A percentile compares a stretch with the other conserved stretches of the same genome.
Evolutionary conservation across 2,329 filamentous ascomycete genomes (phyloP).

Genomic region (Shiraia sp.): DNA sequence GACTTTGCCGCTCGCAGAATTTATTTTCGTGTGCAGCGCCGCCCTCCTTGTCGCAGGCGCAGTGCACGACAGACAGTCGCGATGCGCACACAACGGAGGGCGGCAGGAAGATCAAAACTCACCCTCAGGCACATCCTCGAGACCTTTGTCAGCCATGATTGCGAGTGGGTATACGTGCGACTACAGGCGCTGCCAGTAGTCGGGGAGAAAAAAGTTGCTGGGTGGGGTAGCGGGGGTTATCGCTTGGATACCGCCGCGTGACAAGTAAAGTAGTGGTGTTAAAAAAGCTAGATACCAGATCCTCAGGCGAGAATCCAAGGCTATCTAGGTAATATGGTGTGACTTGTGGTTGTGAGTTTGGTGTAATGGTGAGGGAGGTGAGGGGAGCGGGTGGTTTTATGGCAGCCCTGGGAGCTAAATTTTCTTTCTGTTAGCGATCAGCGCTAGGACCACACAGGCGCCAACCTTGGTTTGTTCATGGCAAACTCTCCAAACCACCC

Average conservation of each 20-base stretch:
- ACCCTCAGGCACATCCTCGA: conserved; percentile 97
- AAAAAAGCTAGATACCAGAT: conserved; percentile 53
- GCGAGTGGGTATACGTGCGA: conserved; percentile 61
- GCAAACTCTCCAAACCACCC: conserved; percentile 1
- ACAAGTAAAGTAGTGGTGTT: conserved; percentile 26
- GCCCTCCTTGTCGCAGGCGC: too few species aligned
- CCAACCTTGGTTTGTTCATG: too few species aligned
- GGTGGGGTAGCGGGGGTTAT: conserved; percentile 46
- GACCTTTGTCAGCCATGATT: conserved; percentile 99
- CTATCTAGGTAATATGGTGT: conserved; percentile 44
- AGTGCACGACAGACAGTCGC: conserved; percentile 12
- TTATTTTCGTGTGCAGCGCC: conserved; percentile 9
- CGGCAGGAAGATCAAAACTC: conserved; percentile 51
- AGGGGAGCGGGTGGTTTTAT: conserved; percentile 27
- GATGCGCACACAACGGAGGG: conserved; percentile 4
- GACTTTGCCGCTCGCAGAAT: conserved; percentile 5
- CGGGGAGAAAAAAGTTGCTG: conserved; percentile 42
- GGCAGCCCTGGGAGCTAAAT: neutral
- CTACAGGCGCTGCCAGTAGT: conserved; percentile 69
- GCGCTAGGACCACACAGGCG: conserved; percentile 12
- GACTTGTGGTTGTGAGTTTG: conserved; percentile 31
- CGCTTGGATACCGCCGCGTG: conserved; percentile 47
- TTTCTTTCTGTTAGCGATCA: too few species aligned
- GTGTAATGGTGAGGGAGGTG: conserved; percentile 32
- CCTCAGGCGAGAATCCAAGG: conserved; percentile 51